Evolutionary conservation across 169 alveolate species (phyloP).

Genomic region (Plasmodium cynomolgi): DNA sequence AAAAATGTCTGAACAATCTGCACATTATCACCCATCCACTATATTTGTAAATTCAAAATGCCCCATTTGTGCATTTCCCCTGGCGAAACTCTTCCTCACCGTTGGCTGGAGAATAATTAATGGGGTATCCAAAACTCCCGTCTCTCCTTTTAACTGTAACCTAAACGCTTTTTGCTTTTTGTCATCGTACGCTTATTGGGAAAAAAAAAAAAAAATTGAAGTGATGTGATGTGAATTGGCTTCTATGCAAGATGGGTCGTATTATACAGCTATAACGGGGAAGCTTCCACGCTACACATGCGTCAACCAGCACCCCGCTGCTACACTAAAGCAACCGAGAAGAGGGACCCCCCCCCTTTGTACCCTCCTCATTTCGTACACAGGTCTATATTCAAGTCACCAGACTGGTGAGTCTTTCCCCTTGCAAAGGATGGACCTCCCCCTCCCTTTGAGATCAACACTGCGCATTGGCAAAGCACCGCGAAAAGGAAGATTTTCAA

Average conservation of each 20-base stretch:
- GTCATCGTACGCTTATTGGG: constrained; percentile 26
- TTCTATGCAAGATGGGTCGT: not conserved
- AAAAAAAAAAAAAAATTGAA: not conserved
- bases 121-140: not conserved
- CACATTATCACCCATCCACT: not conserved
- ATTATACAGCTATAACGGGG: not conserved
- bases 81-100: not conserved
- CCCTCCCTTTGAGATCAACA: not conserved
- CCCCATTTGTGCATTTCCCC: not conserved
- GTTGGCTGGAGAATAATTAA: constrained; percentile 42
- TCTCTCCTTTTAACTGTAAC: not conserved
- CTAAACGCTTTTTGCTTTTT: constrained; percentile 3
- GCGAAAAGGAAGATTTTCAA: constrained; percentile 6
- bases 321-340: not conserved
- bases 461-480: constrained; percentile 12
- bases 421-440: not conserved
- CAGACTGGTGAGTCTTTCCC: constrained; percentile 2
- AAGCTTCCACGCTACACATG: not conserved
- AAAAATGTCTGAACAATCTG: not conserved
- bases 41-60: not conserved
- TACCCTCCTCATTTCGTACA: constrained; percentile 3
- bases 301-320: not conserved
- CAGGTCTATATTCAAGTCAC: constrained; percentile 7
- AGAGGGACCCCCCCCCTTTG: not conserved
- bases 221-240: too few relatives aligned